Percentiles rank a stretch among this genome's conserved stretches.
Conservation (phyloP, 2,329 filamentous ascomycete genomes). For the Triangularia setosa region DNA sequence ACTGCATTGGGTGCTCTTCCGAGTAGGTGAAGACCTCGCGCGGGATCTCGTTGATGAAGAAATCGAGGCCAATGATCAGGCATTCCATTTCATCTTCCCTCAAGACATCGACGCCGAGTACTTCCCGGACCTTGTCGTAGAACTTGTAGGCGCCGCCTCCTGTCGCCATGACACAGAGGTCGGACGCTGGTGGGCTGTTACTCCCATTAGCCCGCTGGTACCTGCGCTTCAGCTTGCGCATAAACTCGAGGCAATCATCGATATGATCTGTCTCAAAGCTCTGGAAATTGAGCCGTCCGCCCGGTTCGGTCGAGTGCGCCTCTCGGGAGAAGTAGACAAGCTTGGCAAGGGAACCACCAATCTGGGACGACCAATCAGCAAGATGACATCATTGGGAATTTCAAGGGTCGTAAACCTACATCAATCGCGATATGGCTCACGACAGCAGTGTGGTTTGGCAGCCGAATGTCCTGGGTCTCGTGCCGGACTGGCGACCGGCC, state of each 20-base stretch:
- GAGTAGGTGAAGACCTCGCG: slow-evolving; percentile 96
- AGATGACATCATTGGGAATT: slow-evolving; percentile 24
- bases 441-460: slow-evolving; percentile 90
- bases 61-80: slow-evolving; percentile 92
- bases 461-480: slow-evolving; percentile 88
- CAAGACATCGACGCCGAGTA: slow-evolving; percentile 77
- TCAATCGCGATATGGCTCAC: slow-evolving; percentile 97
- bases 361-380: slow-evolving; percentile 48
- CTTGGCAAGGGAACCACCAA: slow-evolving; percentile 92
- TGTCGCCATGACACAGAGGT: slow-evolving; percentile 90
- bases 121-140: slow-evolving; percentile 83
- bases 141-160: slow-evolving; percentile 96
- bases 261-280: slow-evolving; percentile 96
- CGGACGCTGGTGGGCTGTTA: slow-evolving; percentile 38
- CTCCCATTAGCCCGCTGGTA: slow-evolving; percentile 73
- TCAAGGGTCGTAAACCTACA: slow-evolving; percentile 49
- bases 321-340: slow-evolving; percentile 96
- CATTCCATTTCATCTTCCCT: slow-evolving; percentile 99
- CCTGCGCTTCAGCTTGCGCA: slow-evolving; percentile 79
- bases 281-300: slow-evolving; percentile 89
- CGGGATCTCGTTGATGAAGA: slow-evolving; percentile 98
- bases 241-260: slow-evolving; percentile 88
- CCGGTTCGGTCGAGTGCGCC: slow-evolving; percentile 70
- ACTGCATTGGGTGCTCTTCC: slow-evolving; percentile 86
- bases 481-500: slow-evolving; percentile 49